Conservation (phyloP, 768 basidiomycete genomes). For the Piloderma croceum region DNA sequence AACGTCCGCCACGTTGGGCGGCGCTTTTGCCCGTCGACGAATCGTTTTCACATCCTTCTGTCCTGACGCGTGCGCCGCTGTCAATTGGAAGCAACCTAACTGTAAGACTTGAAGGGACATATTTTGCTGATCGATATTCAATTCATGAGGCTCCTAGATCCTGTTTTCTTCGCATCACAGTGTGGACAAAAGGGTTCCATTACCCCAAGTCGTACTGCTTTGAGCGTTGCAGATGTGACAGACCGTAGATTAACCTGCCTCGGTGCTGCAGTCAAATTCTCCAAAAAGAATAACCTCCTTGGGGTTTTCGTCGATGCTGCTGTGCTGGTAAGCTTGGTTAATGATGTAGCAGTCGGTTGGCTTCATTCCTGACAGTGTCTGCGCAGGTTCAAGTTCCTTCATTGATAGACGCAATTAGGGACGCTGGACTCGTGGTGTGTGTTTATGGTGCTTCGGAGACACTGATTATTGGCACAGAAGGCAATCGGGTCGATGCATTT, state of each 20-base stretch:
- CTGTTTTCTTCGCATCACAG: conserved; percentile 89
- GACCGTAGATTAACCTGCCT: conserved; percentile 60
- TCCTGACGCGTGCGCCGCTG: conserved; percentile 79
- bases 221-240: conserved; percentile 39
- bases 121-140: conserved; percentile 5
- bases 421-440: conserved; percentile 82
- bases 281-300: conserved; percentile 85
- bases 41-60: conserved; percentile 92
- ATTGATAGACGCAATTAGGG: conserved; percentile 81
- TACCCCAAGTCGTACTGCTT: conserved; percentile 34
- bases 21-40: conserved; percentile 56
- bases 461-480: conserved; percentile 34
- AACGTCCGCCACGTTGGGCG: conserved; percentile 47
- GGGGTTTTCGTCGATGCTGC: conserved; percentile 87
- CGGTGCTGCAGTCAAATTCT: conserved; percentile 88
- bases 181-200: conserved; percentile 60
- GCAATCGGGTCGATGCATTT: conserved; percentile 59
- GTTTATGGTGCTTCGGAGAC: conserved; percentile 61
- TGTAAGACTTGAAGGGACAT: conserved; percentile 47
- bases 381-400: conserved; percentile 86
- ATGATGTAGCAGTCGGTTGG: conserved; percentile 3
- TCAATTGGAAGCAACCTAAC: conserved; percentile 99
- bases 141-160: too few species aligned
- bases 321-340: conserved; percentile 59
- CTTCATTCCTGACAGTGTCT: neutral